These are phyloP conservation scores for Phytophthora pseudosyringae DNA, from an alignment of 352 stramenopile genomes.

Conservation along the genomic window DNA sequence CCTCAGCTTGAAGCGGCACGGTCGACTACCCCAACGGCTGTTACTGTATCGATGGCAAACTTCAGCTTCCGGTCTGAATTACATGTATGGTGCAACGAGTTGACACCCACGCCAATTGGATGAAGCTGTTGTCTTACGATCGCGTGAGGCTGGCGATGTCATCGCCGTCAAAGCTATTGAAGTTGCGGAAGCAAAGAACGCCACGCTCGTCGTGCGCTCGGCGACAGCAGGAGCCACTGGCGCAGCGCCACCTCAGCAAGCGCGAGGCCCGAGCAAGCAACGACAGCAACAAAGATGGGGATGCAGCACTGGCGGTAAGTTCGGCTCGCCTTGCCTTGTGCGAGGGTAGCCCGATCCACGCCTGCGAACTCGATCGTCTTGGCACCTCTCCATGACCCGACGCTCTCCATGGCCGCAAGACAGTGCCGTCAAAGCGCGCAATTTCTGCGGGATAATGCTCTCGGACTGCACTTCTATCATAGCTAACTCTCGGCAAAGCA, in stretches of 20 bases:
- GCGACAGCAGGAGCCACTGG: conserved; percentile 2
- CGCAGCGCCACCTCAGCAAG: conserved; percentile 20
- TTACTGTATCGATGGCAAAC: background rate
- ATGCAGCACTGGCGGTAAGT: conserved; percentile 24
- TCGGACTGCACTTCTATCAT: too few species aligned
- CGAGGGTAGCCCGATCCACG: conserved; percentile 1
- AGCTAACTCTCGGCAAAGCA: background rate
- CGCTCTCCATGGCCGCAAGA: background rate
- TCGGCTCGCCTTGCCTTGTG: conserved; percentile 1
- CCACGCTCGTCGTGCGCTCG: background rate
- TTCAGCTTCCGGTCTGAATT: background rate
- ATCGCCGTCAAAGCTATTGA: conserved; percentile 1
- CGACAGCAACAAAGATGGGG: conserved; percentile 22
- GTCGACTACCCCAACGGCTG: background rate
- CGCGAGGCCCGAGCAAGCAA: conserved; percentile 20
- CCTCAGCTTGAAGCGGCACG: background rate
- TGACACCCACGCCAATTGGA: background rate
- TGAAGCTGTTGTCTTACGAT: conserved; percentile 4
- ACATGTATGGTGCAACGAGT: conserved; percentile 20
- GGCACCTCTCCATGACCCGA: background rate
- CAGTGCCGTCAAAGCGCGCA: background rate
- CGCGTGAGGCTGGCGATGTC: conserved; percentile 20
- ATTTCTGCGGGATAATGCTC: background rate
- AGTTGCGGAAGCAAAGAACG: background rate
- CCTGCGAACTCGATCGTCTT: background rate